These are phyloP conservation scores for Saksenaea vasiformis DNA, from an alignment of 371 early-diverging fungal species.

Conservation along the genomic window DNA sequence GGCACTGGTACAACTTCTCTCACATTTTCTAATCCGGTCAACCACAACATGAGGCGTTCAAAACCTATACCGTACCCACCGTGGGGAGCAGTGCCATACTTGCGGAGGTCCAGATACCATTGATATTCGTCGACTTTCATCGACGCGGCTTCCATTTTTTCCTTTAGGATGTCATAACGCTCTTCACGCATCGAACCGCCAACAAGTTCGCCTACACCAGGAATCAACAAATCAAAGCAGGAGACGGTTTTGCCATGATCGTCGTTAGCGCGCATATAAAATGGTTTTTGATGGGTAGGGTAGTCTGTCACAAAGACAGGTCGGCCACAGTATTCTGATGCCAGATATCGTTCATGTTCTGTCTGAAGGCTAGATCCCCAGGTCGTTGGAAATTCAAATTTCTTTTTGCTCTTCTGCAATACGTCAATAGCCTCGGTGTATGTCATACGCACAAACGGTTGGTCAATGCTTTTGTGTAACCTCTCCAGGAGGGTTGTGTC, in stretches of 20 bases:
- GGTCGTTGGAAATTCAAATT: slow-evolving; percentile 65
- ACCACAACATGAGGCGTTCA: slow-evolving; percentile 78
- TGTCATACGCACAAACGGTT: slow-evolving; percentile 74
- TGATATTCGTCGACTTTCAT: slow-evolving; percentile 69
- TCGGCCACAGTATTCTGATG: slow-evolving; percentile 60
- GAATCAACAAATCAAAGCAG: slow-evolving; percentile 87
- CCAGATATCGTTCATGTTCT: slow-evolving; percentile 89
- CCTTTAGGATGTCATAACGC: slow-evolving; percentile 52
- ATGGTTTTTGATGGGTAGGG: slow-evolving; percentile 82
- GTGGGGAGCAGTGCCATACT: slow-evolving; percentile 85
- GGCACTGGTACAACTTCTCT: slow-evolving; percentile 87
- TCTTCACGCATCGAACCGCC: slow-evolving; percentile 93
- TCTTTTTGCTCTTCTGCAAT: slow-evolving; percentile 49
- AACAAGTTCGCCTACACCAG: slow-evolving; percentile 87
- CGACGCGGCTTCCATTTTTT: slow-evolving; percentile 57
- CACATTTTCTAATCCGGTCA: slow-evolving; percentile 84
- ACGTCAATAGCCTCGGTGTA: slow-evolving; percentile 85
- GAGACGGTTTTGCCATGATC: slow-evolving; percentile 69
- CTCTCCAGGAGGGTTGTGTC: slow-evolving; percentile 47
- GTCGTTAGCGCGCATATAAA: slow-evolving; percentile 86
- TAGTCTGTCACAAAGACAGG: slow-evolving; percentile 95
- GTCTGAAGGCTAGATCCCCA: slow-evolving; percentile 84
- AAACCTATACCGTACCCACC: slow-evolving; percentile 96
- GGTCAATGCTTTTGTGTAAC: slow-evolving; percentile 35
- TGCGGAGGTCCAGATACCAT: slow-evolving; percentile 90